Percentiles rank a stretch among this genome's conserved stretches.
These are phyloP conservation scores for Thielaviopsis musarum DNA, from an alignment of 2,329 filamentous ascomycete genomes.

Conservation along the genomic window DNA sequence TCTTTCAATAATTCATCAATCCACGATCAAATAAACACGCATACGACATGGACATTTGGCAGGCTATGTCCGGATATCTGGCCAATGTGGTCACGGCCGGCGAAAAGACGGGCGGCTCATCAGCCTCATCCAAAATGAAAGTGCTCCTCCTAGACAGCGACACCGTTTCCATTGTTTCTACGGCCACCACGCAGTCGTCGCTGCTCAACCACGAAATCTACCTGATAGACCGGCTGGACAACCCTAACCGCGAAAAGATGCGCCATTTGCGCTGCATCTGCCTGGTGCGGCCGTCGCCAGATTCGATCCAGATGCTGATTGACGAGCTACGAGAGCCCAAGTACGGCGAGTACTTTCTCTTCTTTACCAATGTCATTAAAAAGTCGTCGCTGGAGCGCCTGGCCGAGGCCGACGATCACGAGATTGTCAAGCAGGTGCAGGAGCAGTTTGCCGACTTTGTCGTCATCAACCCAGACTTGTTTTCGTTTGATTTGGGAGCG, in stretches of 20 bases:
- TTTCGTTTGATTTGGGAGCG: conserved; percentile 58
- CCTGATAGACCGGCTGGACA: conserved; percentile 90
- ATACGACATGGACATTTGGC: conserved; percentile 69
- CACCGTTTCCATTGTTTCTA: conserved; percentile 85
- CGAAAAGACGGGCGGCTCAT: conserved; percentile 44
- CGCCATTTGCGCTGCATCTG: conserved; percentile 86
- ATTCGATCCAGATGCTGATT: conserved; percentile 83
- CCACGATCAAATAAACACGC: neutral
- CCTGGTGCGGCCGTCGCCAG: conserved; percentile 79
- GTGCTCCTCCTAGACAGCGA: conserved; percentile 85
- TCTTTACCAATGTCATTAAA: conserved; percentile 94
- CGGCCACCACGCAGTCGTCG: conserved; percentile 85
- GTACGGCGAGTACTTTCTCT: conserved; percentile 93
- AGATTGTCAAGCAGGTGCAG: conserved; percentile 84
- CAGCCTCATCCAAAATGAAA: conserved; percentile 78
- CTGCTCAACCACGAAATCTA: conserved; percentile 95
- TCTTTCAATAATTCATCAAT: too few species aligned
- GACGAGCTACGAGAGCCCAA: conserved; percentile 92
- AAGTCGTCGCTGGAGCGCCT: conserved; percentile 89
- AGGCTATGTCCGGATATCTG: conserved; percentile 87
- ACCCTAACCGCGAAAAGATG: conserved; percentile 86
- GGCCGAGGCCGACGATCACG: conserved; percentile 92
- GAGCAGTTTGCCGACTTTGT: conserved; percentile 95
- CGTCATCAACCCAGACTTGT: conserved; percentile 87
- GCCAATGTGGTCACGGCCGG: conserved; percentile 57